Evolutionary conservation across 306 rosid species (phyloP).

Genomic region (Astragalus membranaceus): DNA sequence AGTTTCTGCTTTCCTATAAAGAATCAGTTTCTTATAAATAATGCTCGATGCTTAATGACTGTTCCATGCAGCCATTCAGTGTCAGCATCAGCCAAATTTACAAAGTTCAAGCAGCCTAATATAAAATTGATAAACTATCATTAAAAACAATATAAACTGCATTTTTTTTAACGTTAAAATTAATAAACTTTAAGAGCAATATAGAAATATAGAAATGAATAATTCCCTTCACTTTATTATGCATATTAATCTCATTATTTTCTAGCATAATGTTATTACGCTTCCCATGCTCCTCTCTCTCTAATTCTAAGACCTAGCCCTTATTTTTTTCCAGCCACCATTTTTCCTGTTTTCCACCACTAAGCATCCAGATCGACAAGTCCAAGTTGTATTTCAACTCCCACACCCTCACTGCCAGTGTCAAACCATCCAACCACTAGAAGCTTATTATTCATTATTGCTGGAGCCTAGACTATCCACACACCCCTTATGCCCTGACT

Average conservation of each 20-base stretch:
- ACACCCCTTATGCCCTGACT: neutral
- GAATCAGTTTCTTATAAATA: neutral
- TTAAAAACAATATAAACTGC: neutral
- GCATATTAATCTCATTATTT: neutral
- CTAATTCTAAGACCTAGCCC: neutral
- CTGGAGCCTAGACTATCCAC: neutral
- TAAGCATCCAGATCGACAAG: neutral
- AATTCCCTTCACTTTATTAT: neutral
- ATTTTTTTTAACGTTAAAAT: neutral
- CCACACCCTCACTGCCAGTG: neutral
- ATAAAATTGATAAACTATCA: neutral
- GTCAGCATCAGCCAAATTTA: neutral
- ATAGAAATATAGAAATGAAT: neutral
- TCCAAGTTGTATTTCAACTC: neutral
- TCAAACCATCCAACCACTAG: neutral
- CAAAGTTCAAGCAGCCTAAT: neutral
- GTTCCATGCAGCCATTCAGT: neutral
- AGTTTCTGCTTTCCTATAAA: neutral
- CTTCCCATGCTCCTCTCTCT: neutral
- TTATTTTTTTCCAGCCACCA: neutral
- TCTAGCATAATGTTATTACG: neutral
- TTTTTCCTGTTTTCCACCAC: neutral
- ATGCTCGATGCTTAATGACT: neutral
- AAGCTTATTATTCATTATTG: neutral
- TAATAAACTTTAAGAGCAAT: neutral